These are phyloP conservation scores for Wolfiporia cocos DNA, from an alignment of 1,284 basidiomycete genomes.

Conservation along the genomic window DNA sequence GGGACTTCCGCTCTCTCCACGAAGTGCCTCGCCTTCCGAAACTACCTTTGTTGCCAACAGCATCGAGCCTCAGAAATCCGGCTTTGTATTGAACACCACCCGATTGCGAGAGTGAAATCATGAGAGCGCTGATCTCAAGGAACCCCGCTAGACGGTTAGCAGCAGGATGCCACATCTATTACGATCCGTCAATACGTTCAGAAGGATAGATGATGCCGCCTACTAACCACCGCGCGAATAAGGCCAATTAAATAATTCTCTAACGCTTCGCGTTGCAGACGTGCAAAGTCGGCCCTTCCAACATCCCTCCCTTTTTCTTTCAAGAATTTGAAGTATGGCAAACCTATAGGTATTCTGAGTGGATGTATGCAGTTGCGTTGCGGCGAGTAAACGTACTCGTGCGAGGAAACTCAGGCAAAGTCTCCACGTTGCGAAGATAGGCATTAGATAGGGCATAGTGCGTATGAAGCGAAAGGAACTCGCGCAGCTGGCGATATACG, in stretches of 20 bases:
- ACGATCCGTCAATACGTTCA: not conserved
- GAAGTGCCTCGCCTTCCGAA: slow-evolving; percentile 61
- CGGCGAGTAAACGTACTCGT: slow-evolving; percentile 48
- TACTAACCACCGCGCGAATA: slow-evolving; percentile 81
- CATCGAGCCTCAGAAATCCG: slow-evolving; percentile 69
- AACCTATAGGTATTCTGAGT: slow-evolving; percentile 35
- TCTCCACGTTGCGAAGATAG: slow-evolving; percentile 59
- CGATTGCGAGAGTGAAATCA: slow-evolving; percentile 76
- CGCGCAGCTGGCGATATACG: slow-evolving; percentile 89
- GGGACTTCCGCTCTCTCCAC: slow-evolving; percentile 67
- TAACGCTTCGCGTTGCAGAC: slow-evolving; percentile 73
- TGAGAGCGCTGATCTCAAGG: slow-evolving; percentile 90
- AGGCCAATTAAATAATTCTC: slow-evolving; percentile 90
- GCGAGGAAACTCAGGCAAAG: slow-evolving; percentile 89
- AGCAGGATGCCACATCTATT: slow-evolving; percentile 93
- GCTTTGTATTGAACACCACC: slow-evolving; percentile 89
- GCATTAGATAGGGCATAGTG: slow-evolving; percentile 89
- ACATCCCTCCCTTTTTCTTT: slow-evolving; percentile 50
- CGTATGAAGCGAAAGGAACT: slow-evolving; percentile 88
- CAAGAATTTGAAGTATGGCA: slow-evolving; percentile 86
- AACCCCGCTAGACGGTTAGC: slow-evolving; percentile 93
- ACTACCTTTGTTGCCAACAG: slow-evolving; percentile 40
- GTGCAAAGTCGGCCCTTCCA: slow-evolving; percentile 70
- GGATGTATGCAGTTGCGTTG: slow-evolving; percentile 15
- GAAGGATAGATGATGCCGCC: slow-evolving; percentile 1